phyloP scores from a whole-genome alignment of 1,284 basidiomycete species.

The Tetrapyrgos nigripes region DNA sequence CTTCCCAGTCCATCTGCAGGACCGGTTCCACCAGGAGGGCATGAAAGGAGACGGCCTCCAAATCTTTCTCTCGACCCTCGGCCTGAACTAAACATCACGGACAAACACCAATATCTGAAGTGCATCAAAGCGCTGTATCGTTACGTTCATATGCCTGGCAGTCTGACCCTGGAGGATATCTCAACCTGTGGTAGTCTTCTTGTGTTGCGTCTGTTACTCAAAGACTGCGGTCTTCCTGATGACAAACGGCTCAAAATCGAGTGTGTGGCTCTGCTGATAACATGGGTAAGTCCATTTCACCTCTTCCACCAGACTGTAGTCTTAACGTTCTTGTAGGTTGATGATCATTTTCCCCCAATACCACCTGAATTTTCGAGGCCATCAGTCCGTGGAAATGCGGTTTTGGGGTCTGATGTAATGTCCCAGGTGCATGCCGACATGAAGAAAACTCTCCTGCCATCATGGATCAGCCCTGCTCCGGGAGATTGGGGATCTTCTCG shows the following conservation, averaged over 20 bases:
- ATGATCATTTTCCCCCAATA: not conserved
- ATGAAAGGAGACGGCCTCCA: not conserved
- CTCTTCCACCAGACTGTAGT: not conserved
- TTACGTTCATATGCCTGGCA: not conserved
- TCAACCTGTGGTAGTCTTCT: not conserved
- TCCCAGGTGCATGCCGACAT: conserved; percentile 26
- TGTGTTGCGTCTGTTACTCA: not conserved
- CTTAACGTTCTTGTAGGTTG: not conserved
- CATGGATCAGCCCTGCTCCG: conserved; percentile 32
- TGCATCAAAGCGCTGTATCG: not conserved
- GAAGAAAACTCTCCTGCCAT: conserved; percentile 27
- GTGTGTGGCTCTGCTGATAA: not conserved
- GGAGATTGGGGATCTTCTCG: conserved; percentile 29
- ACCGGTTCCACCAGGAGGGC: too few relatives aligned
- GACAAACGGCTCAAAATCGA: not conserved
- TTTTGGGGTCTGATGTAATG: conserved; percentile 28
- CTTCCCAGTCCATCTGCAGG: not conserved
- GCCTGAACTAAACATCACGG: not conserved
- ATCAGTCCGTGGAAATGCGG: not conserved
- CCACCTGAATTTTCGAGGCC: not conserved
- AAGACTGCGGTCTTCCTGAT: not conserved
- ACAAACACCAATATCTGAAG: not conserved
- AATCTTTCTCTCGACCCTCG: too few relatives aligned
- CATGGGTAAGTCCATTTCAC: not conserved
- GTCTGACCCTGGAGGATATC: not conserved